Base-by-base conservation (phyloP, 176 grass and related monocot genomes). In the Coix lacrymajobi region DNA sequence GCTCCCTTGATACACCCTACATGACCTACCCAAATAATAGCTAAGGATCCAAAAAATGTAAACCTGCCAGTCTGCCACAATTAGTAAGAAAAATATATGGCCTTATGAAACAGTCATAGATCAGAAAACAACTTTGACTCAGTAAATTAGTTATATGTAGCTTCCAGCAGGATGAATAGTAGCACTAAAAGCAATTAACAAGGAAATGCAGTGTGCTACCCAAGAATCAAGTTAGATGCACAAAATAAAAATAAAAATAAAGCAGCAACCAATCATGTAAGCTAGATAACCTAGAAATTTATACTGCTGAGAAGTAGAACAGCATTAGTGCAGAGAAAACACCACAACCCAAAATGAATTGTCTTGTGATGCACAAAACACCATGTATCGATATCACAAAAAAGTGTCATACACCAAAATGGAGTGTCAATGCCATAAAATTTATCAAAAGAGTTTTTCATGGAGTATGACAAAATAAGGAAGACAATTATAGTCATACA, bases 141-240 rank as follows among this genome's bases (percentile, higher is more conserved):
- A 30, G 61, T 70, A 62, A 82, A 24, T 48, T 31, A 40, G 16
- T 48, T 7, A 15, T 24, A 33, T 30, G 48, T 60, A 62, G 26
- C 71, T 65, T 76, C 62, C 39, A 61, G 29, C 17, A 82, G 51
- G 63, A 76, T 61, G 15, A 76, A 76, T 82, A 39, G 48, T 15
- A 82, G 16, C 6, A 11, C 19, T 43, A 28, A 70, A 68, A 69
- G 25, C 19, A 70, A 57, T 36, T 38, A 51, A 22, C 28, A 73
- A 31, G 28, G 28, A 75, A 79, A 74, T 48, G 22, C 56, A 69
- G 46, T 33, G 61, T 11, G 56, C 26, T n/a, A 75, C 52, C 26
- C 40, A 71, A 45, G 24, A 45, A 15, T 16, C 29, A 82, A 43
- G 36, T 44, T 51, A 41, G 13, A 61, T 1, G 19, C 33, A 32